Evolutionary conservation across 225 moss, liverwort and hornwort species (phyloP).

Genomic region (Anthoceros angustus): DNA sequence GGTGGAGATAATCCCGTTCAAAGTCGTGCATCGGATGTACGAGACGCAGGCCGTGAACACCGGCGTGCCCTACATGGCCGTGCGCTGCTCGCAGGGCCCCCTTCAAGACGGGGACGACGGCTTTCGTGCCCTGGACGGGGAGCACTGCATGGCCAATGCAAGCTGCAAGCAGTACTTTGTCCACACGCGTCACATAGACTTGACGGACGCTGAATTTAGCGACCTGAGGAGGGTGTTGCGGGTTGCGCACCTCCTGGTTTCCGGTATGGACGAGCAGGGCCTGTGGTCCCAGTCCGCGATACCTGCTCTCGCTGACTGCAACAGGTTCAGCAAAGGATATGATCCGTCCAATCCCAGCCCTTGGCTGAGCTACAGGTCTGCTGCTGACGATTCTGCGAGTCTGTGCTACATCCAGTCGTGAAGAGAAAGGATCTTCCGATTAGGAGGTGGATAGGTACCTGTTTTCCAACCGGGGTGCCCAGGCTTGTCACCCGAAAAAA

Average conservation of each 20-base stretch:
- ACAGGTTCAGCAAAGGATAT: not conserved
- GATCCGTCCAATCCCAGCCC: not conserved
- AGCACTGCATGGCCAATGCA: not conserved
- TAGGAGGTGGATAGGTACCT: too few relatives aligned
- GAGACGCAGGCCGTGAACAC: conserved; percentile 17
- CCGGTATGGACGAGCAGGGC: not conserved
- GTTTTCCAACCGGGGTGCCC: too few relatives aligned
- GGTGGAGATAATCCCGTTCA: conserved; percentile 12
- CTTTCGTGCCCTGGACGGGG: not conserved
- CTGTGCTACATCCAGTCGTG: not conserved
- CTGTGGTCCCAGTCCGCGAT: not conserved
- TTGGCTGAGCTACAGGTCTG: not conserved
- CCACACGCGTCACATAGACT: not conserved
- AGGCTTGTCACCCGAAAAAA: too few relatives aligned
- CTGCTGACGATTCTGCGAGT: not conserved
- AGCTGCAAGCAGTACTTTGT: conserved; percentile 1
- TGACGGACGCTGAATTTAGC: not conserved
- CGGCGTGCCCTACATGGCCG: conserved; percentile 13
- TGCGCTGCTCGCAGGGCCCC: not conserved
- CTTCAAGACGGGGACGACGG: not conserved
- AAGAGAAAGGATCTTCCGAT: too few relatives aligned
- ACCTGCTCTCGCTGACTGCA: not conserved
- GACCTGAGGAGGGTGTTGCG: not conserved
- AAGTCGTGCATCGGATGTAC: conserved; percentile 8
- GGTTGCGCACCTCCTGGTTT: not conserved